These are phyloP conservation scores for Solanum peruvianum DNA, from an alignment of 257 asterid species.

Conservation along the genomic window DNA sequence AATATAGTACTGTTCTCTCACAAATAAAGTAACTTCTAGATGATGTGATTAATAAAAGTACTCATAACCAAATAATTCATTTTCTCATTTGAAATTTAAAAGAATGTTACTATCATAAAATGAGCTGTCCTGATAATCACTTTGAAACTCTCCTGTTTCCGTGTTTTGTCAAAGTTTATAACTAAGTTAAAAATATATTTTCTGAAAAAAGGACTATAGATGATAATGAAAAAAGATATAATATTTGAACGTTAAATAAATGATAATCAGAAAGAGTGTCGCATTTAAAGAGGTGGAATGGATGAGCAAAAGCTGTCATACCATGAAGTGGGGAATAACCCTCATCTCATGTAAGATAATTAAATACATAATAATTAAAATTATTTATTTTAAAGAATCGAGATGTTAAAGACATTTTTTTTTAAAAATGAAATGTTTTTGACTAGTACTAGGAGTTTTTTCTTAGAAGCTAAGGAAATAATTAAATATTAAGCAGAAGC, in stretches of 20 bases:
- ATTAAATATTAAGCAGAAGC: neutral
- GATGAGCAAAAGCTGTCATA: too few species aligned
- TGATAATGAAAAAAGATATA: too few species aligned
- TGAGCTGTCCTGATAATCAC: neutral
- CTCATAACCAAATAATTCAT: neutral
- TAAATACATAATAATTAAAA: too few species aligned
- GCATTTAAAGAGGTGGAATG: too few species aligned
- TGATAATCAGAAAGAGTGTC: too few species aligned
- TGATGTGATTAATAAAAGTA: neutral
- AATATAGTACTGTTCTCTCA: neutral
- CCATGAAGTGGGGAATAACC: too few species aligned
- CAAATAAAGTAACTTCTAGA: neutral
- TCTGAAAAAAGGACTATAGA: too few species aligned
- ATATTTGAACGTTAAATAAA: accelerated
- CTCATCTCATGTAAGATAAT: too few species aligned
- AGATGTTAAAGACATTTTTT: neutral
- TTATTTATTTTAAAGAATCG: too few species aligned
- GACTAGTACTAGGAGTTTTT: neutral
- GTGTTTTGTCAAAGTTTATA: neutral
- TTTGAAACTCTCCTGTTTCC: too few species aligned
- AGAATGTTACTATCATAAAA: neutral
- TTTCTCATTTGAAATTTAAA: neutral
- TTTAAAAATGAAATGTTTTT: neutral
- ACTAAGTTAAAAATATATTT: neutral
- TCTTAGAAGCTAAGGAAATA: neutral